Evolutionary conservation across 108 stramenopile genomes (phyloP).

Genomic region (Schizochytrium sp.): DNA sequence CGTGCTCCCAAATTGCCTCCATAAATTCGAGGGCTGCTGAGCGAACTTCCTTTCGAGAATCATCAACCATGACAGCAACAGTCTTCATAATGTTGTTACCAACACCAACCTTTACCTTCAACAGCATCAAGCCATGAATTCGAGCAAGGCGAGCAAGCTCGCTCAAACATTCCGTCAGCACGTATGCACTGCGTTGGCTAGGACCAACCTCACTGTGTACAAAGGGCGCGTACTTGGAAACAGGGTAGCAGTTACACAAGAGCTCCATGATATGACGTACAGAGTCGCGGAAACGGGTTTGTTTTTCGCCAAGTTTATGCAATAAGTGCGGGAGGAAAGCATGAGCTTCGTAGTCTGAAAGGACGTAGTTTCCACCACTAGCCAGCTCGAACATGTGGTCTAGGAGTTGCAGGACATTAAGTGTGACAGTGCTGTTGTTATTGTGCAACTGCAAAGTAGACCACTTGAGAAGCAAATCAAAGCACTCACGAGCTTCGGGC

Average conservation of each 20-base stretch:
- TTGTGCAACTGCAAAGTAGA: conserved; percentile 33
- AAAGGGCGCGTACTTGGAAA: conserved; percentile 31
- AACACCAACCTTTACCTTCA: conserved; percentile 26
- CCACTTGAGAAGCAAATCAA: conserved; percentile 50
- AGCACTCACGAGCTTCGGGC: conserved; percentile 27
- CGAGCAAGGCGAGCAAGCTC: conserved; percentile 28
- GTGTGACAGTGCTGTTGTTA: conserved; percentile 55
- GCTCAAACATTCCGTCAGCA: conserved; percentile 32
- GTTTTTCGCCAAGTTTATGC: conserved; percentile 48
- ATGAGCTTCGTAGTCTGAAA: conserved; percentile 44
- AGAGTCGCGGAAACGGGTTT: conserved; percentile 50
- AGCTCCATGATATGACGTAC: conserved; percentile 27
- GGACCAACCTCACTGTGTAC: conserved; percentile 18
- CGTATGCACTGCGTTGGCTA: conserved; percentile 17
- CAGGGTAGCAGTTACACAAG: conserved; percentile 21
- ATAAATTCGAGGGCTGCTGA: conserved; percentile 6
- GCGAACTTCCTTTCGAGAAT: conserved; percentile 52
- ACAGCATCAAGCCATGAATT: not conserved
- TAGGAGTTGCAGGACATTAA: conserved; percentile 29
- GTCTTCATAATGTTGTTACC: not conserved
- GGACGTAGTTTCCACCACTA: conserved; percentile 19
- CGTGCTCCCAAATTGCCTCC: conserved; percentile 53
- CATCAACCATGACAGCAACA: conserved; percentile 19
- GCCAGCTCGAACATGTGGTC: conserved; percentile 51
- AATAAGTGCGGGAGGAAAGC: conserved; percentile 35